Conservation (phyloP, 139 green algal species). For the Pycnococcus provasolii region DNA sequence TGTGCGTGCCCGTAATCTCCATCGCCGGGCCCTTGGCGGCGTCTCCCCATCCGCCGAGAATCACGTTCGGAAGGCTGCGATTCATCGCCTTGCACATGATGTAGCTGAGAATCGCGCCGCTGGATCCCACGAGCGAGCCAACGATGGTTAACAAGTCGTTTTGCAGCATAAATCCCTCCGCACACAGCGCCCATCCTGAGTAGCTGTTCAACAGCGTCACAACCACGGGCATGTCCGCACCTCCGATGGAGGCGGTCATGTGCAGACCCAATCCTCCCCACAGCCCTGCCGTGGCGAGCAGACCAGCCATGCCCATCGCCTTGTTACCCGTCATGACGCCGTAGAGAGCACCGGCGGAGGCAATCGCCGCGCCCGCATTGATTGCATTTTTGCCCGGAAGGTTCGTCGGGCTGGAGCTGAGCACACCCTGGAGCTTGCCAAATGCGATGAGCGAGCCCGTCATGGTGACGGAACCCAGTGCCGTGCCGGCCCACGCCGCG, state of each 20-base stretch:
- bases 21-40: neutral
- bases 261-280: constrained; percentile 53
- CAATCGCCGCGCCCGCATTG: constrained; percentile 45
- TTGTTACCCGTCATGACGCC: constrained; percentile 3
- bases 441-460: constrained; percentile 74
- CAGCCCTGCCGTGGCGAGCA: neutral
- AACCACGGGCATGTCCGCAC: constrained; percentile 79
- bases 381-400: constrained; percentile 70
- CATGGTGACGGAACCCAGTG: constrained; percentile 76
- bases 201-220: constrained; percentile 84
- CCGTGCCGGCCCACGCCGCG: constrained; percentile 58
- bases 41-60: constrained; percentile 3
- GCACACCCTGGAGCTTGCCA: constrained; percentile 74
- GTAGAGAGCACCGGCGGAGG: constrained; percentile 21
- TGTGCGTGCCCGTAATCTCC: neutral
- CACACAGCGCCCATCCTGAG: constrained; percentile 71
- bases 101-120: constrained; percentile 74
- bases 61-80: constrained; percentile 58
- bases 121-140: constrained; percentile 74
- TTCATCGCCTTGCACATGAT: constrained; percentile 94
- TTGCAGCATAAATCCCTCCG: constrained; percentile 42
- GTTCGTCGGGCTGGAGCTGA: constrained; percentile 47
- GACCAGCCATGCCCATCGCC: constrained; percentile 35
- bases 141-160: constrained; percentile 70
- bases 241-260: constrained; percentile 74